Evolutionary conservation across 805 yeast genomes (phyloP).

Genomic region (Candida anglica): DNA sequence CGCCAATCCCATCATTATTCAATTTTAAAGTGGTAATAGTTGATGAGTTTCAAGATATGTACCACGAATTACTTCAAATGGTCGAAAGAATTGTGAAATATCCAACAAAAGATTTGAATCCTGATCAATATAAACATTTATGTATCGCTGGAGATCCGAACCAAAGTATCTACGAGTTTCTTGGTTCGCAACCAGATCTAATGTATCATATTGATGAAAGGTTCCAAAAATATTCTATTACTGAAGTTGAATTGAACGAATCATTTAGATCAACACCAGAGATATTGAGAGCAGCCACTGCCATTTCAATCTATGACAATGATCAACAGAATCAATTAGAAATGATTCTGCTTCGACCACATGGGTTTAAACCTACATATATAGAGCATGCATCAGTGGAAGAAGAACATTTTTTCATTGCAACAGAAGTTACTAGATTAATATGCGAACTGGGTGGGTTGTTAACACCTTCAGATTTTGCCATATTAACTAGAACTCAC

Average conservation of each 20-base stretch:
- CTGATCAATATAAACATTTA: constrained; percentile 40
- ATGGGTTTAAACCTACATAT: constrained; percentile 21
- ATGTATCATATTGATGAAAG: constrained; percentile 19
- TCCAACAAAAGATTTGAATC: constrained; percentile 12
- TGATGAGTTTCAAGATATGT: constrained; percentile 75
- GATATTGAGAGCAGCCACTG: constrained; percentile 42
- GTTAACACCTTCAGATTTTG: constrained; percentile 46
- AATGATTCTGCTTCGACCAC: constrained; percentile 1
- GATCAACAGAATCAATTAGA: not conserved
- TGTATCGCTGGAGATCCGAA: constrained; percentile 69
- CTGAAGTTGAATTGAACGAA: constrained; percentile 39
- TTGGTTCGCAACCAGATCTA: constrained; percentile 46
- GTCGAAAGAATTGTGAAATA: constrained; percentile 34
- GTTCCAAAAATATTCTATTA: constrained; percentile 16
- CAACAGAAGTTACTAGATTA: constrained; percentile 41
- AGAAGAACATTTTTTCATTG: constrained; percentile 43
- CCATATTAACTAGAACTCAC: constrained; percentile 52
- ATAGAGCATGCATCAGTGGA: constrained; percentile 10
- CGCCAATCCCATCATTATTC: constrained; percentile 17
- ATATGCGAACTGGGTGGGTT: constrained; percentile 37
- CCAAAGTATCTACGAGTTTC: constrained; percentile 66
- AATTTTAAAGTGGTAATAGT: constrained; percentile 43
- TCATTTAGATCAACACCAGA: constrained; percentile 63
- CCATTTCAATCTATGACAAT: constrained; percentile 5
- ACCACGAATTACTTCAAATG: constrained; percentile 45